phyloP scores from a whole-genome alignment of 495 filamentous ascomycete species.

The Lasiosphaeria hispida region DNA sequence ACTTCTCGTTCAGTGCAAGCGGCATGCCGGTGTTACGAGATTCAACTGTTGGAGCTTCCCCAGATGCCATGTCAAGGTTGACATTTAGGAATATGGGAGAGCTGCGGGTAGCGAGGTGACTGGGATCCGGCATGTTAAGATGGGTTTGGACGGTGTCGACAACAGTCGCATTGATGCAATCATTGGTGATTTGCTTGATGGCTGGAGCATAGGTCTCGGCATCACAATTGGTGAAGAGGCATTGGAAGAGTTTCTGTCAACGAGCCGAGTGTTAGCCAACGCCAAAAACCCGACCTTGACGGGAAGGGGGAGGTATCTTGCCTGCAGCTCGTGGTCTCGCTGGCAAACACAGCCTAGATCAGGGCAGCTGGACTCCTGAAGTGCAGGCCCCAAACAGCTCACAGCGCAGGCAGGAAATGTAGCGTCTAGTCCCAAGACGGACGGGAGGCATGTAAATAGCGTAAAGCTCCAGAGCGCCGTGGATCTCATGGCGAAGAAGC shows the following conservation, averaged over 20 bases:
- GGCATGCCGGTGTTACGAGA: not conserved
- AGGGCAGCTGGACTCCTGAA: not conserved
- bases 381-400: conserved; percentile 10
- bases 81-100: conserved; percentile 17
- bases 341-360: conserved; percentile 18
- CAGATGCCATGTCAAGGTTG: conserved; percentile 8
- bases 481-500: conserved; percentile 22
- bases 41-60: conserved; percentile 6
- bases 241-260: conserved; percentile 22
- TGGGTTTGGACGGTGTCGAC: conserved; percentile 28
- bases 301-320: not conserved
- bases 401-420: conserved; percentile 18
- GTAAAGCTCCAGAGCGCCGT: conserved; percentile 18
- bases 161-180: conserved; percentile 40
- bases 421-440: conserved; percentile 5
- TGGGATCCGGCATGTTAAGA: conserved; percentile 35
- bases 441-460: conserved; percentile 20
- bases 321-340: conserved; percentile 19
- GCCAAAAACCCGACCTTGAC: not conserved
- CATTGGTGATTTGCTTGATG: conserved; percentile 15
- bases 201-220: conserved; percentile 22
- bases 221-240: conserved; percentile 26
- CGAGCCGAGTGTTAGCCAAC: not conserved
- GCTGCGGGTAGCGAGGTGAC: conserved; percentile 26
- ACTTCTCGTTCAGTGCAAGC: conserved; percentile 5